Conservation (phyloP, 2,329 filamentous ascomycete genomes). For the Ophiostoma triangulosporum region DNA sequence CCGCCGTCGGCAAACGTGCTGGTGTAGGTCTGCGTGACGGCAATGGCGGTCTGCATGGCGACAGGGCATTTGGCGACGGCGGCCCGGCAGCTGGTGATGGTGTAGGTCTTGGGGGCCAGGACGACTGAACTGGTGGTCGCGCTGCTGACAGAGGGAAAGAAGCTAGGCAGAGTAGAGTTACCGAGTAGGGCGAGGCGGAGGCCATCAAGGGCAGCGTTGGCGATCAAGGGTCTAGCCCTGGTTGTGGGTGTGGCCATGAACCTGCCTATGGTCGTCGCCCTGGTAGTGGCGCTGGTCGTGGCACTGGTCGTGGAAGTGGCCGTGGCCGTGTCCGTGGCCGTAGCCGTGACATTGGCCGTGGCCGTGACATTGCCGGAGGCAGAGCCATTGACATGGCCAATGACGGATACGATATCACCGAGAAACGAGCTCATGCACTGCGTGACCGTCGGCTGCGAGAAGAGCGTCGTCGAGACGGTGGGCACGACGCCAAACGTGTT, state of each 20-base stretch:
- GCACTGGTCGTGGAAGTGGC: neutral
- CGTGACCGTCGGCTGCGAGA: slow-evolving; percentile 23
- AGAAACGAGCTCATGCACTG: slow-evolving; percentile 20
- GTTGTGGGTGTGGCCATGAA: too few relatives aligned
- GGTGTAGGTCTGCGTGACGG: slow-evolving; percentile 16
- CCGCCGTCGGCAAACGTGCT: neutral
- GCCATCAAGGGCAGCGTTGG: too few relatives aligned
- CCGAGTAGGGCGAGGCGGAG: neutral
- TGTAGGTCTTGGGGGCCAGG: slow-evolving; percentile 17
- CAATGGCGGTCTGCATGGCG: slow-evolving; percentile 16
- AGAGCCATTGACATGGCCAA: neutral
- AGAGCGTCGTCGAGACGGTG: slow-evolving; percentile 27
- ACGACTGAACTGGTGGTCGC: slow-evolving; percentile 14
- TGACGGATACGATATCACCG: neutral
- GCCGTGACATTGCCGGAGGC: neutral
- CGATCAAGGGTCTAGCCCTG: too few relatives aligned
- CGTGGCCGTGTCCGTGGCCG: neutral
- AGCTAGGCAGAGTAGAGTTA: neutral
- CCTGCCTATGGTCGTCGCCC: too few relatives aligned
- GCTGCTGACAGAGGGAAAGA: neutral
- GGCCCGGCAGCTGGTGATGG: slow-evolving; percentile 19
- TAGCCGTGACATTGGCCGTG: neutral
- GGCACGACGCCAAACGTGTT: slow-evolving; percentile 27
- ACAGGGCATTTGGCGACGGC: slow-evolving; percentile 20
- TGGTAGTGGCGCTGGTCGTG: too few relatives aligned